Conservation (phyloP, 371 early-diverging fungal genomes). For the Coemansia sp. region DNA sequence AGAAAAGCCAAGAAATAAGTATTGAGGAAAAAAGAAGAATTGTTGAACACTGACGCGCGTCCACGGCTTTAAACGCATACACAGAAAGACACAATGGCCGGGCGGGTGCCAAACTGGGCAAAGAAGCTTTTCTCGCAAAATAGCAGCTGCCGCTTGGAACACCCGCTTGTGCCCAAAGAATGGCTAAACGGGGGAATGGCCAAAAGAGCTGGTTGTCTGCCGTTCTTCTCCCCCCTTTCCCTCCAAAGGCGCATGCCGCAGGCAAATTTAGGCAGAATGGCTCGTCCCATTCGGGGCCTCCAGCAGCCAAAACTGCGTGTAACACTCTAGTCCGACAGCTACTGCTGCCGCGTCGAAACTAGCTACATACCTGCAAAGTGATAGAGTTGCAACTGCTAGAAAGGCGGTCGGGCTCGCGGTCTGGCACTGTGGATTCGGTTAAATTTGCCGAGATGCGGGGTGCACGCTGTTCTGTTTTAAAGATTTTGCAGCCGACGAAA, state of each 20-base stretch:
- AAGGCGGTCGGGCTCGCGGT: background rate
- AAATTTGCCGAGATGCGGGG: constrained; percentile 1
- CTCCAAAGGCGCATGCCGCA: background rate
- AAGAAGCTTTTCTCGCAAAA: too few relatives aligned
- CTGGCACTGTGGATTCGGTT: background rate
- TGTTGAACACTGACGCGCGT: background rate
- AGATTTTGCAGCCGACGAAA: constrained; percentile 5
- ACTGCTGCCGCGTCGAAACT: background rate
- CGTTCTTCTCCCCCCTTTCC: background rate
- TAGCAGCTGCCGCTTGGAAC: background rate
- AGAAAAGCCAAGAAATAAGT: background rate
- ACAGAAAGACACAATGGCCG: background rate
- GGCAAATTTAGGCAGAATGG: background rate
- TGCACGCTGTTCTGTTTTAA: background rate
- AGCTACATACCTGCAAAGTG: constrained; percentile 7
- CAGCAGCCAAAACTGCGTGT: background rate
- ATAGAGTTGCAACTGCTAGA: constrained; percentile 5
- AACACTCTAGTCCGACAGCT: background rate
- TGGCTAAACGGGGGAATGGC: background rate
- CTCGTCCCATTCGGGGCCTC: background rate
- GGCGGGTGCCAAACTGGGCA: background rate
- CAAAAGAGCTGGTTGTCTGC: background rate
- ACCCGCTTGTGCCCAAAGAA: background rate
- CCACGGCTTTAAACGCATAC: background rate
- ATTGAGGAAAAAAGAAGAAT: background rate